Evolutionary conservation across 2,329 filamentous ascomycete genomes (phyloP).

Genomic region (Botrytis medusae): DNA sequence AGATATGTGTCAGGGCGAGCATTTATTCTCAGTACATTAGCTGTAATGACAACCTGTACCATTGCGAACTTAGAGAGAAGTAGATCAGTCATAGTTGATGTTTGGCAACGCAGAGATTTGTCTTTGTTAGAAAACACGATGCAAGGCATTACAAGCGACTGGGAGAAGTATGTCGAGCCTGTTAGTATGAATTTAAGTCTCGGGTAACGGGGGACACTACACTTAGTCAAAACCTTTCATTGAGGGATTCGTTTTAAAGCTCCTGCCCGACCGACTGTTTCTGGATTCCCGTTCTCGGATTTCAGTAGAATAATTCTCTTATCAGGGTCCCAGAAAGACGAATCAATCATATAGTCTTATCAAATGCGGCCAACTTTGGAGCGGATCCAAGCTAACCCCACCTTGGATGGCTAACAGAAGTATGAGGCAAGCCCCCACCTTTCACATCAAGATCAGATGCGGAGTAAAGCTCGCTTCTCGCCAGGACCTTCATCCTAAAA

Average conservation of each 20-base stretch:
- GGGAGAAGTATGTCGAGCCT: neutral
- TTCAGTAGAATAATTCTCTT: neutral
- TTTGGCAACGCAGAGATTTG: neutral
- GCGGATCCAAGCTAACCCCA: neutral
- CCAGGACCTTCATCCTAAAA: neutral
- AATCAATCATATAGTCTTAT: neutral
- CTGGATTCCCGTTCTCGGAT: neutral
- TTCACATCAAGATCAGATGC: neutral
- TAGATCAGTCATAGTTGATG: neutral
- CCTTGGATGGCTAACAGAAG: neutral
- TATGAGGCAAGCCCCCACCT: neutral
- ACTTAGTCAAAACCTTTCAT: neutral
- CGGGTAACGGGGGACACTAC: neutral
- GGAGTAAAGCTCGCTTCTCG: neutral
- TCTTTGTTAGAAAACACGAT: neutral
- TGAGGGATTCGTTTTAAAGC: neutral
- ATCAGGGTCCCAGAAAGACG: neutral
- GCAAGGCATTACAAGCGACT: neutral
- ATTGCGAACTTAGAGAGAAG: neutral
- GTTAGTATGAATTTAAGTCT: neutral
- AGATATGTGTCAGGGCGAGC: neutral
- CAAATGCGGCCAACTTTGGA: neutral
- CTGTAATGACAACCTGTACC: neutral
- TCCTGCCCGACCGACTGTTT: neutral
- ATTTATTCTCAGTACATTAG: neutral